Base-by-base conservation (phyloP, 2,329 filamentous ascomycete species). In the Beauveria asiatica region DNA sequence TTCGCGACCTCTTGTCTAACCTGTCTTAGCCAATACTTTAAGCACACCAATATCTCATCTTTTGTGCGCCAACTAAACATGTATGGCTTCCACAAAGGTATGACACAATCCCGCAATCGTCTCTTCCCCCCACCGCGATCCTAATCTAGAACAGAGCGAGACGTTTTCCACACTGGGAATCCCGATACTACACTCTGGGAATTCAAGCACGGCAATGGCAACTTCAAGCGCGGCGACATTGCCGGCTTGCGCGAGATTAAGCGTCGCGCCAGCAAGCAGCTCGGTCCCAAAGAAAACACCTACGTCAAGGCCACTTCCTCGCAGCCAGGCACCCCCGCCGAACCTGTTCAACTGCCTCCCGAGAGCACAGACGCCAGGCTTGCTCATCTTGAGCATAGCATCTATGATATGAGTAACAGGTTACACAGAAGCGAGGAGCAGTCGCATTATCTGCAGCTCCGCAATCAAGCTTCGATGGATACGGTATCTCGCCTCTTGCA, bases 51-150 rank as follows among this genome's bases (percentile, higher is more conserved):
- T 70, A 96, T 97, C 63, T 97, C 94, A 11, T 97, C 94, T 1
- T 99, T 99, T 73, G 94, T 99, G 54, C 86, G 94, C 53, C 94
- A 99, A 76, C 77, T 99, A 55, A 99, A 99, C 72, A 99, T 99
- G 94, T 99, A 99, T 68, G 94, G 94, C 7, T 99, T 99, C 74
- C 94, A 99, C 73, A 99, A 99, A 89, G 92, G 92, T 95, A 67
- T 21, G 25, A 46, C 25, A 41, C 16, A 45, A 45, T 55, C 13
- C 27, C n/a, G 8, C 19, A 46, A 19, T 19, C 16, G 41, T 27
- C 41, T 19, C 41, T 16, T 33, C 54, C 23, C 23, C 13, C 41
- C 42, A 9, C 30, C 23, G 39, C 10, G 4, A 27, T 60, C 19
- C 56, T 62, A 59, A 61, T 57, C 45, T 23, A 63, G 65, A 57